Evolutionary conservation across 2,329 filamentous ascomycete genomes (phyloP).

Genomic region (Penicillium palitans): DNA sequence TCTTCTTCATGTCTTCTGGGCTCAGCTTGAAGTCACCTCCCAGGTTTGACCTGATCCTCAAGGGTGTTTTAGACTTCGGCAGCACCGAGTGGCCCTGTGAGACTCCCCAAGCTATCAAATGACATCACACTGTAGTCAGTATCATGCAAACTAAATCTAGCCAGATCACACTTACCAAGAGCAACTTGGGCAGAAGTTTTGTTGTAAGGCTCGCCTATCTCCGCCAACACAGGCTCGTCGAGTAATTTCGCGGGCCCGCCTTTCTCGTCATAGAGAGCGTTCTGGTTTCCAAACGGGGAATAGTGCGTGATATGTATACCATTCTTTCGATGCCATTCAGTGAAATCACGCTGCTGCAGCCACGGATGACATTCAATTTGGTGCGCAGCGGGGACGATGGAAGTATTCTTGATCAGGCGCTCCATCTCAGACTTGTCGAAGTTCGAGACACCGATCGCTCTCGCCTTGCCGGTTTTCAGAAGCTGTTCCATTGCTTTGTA

Average conservation of each 20-base stretch:
- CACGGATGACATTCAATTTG: slow-evolving; percentile 57
- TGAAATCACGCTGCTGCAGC: slow-evolving; percentile 52
- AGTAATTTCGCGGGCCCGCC: slow-evolving; percentile 52
- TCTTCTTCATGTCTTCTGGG: slow-evolving; percentile 57
- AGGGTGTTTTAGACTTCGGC: slow-evolving; percentile 53
- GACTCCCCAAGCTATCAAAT: slow-evolving; percentile 53
- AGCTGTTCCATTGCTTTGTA: slow-evolving; percentile 54
- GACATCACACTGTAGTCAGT: neutral
- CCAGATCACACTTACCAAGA: slow-evolving; percentile 38
- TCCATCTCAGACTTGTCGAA: slow-evolving; percentile 53
- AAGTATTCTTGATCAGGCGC: slow-evolving; percentile 46
- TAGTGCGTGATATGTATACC: slow-evolving; percentile 58
- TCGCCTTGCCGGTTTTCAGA: slow-evolving; percentile 45
- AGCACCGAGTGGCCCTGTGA: slow-evolving; percentile 54
- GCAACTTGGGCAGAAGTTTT: slow-evolving; percentile 55
- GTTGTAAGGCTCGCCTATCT: slow-evolving; percentile 55
- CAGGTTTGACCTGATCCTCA: slow-evolving; percentile 46
- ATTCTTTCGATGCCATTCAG: slow-evolving; percentile 51
- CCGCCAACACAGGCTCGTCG: slow-evolving; percentile 51
- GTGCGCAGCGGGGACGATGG: slow-evolving; percentile 50
- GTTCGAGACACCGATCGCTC: slow-evolving; percentile 56
- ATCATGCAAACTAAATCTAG: neutral
- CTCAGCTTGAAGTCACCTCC: slow-evolving; percentile 60
- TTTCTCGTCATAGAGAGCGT: slow-evolving; percentile 49
- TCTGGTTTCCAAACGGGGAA: slow-evolving; percentile 57